A percentile compares a stretch with the other conserved stretches of the same genome.
These are phyloP conservation scores for Austroboletus niveus DNA, from an alignment of 1,284 basidiomycete species.

Conservation along the genomic window DNA sequence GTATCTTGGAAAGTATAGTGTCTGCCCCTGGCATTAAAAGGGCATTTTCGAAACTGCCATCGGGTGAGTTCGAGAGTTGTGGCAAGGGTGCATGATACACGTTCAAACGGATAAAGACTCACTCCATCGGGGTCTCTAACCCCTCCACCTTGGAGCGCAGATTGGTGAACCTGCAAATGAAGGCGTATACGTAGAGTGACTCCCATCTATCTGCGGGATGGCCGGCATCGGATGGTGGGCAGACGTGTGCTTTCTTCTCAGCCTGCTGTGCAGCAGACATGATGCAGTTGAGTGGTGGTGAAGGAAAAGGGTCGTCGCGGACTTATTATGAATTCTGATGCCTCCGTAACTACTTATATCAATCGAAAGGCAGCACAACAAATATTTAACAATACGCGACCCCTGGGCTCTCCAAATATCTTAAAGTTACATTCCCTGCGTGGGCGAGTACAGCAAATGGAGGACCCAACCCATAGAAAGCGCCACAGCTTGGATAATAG, in stretches of 20 bases:
- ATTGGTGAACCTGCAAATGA: slow-evolving; percentile 77
- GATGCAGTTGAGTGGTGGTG: slow-evolving; percentile 34
- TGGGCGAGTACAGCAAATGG: slow-evolving; percentile 23
- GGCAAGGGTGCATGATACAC: slow-evolving; percentile 13
- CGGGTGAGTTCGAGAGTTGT: slow-evolving; percentile 32
- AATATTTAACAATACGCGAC: slow-evolving; percentile 36
- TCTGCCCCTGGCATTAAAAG: slow-evolving; percentile 66
- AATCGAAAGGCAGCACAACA: slow-evolving; percentile 28
- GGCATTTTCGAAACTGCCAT: slow-evolving; percentile 70
- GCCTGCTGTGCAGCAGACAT: slow-evolving; percentile 38
- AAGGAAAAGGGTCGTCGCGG: slow-evolving; percentile 36
- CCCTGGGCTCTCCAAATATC: slow-evolving; percentile 22
- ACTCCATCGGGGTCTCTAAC: slow-evolving; percentile 77
- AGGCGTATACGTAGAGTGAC: slow-evolving; percentile 78
- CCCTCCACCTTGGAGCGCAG: slow-evolving; percentile 72
- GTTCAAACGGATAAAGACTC: slow-evolving; percentile 36
- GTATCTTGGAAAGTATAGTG: slow-evolving; percentile 65
- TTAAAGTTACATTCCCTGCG: slow-evolving; percentile 19
- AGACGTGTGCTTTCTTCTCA: slow-evolving; percentile 65
- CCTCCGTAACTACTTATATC: slow-evolving; percentile 38
- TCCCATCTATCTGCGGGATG: slow-evolving; percentile 82
- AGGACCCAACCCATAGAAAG: slow-evolving; percentile 14
- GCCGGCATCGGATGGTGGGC: slow-evolving; percentile 66
- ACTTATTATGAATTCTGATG: slow-evolving; percentile 31
- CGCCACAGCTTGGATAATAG: slow-evolving; percentile 16